A percentile compares a stretch with the other conserved stretches of the same genome.
These are phyloP conservation scores for Podospora appendiculata DNA, from an alignment of 495 filamentous ascomycete species.

Conservation along the genomic window DNA sequence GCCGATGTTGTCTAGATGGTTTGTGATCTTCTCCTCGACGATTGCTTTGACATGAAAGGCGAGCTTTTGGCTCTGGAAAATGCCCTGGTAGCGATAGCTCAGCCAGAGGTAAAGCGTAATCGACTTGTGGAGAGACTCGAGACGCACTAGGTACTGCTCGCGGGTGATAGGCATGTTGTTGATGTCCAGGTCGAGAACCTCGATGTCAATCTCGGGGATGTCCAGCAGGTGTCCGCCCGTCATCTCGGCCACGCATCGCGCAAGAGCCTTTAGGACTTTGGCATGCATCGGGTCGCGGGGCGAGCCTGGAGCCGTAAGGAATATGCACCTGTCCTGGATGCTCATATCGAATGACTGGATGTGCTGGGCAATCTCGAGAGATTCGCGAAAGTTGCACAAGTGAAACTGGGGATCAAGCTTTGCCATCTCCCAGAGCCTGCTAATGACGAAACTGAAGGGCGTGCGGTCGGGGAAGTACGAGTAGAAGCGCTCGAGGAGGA, in stretches of 20 bases:
- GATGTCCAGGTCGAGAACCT: slow-evolving; percentile 49
- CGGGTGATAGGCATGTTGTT: slow-evolving; percentile 28
- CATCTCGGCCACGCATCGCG: slow-evolving; percentile 57
- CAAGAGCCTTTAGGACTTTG: slow-evolving; percentile 49
- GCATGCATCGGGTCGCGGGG: slow-evolving; percentile 27
- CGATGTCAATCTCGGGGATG: slow-evolving; percentile 55
- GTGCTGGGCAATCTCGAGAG: slow-evolving; percentile 57
- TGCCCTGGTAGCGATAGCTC: slow-evolving; percentile 60
- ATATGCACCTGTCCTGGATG: slow-evolving; percentile 62
- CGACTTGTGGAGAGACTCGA: slow-evolving; percentile 74
- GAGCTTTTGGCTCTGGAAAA: slow-evolving; percentile 70
- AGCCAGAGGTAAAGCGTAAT: slow-evolving; percentile 87
- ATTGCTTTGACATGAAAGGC: slow-evolving; percentile 73
- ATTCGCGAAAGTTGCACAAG: slow-evolving; percentile 53
- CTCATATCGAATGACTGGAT: slow-evolving; percentile 61
- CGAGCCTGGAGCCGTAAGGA: slow-evolving; percentile 60
- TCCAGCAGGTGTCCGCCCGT: slow-evolving; percentile 57
- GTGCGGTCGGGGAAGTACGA: slow-evolving; percentile 69
- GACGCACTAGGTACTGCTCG: slow-evolving; percentile 47
- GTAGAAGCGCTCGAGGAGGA: slow-evolving; percentile 61
- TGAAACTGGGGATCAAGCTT: slow-evolving; percentile 59
- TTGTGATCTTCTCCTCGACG: slow-evolving; percentile 71
- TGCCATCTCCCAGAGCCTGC: slow-evolving; percentile 59
- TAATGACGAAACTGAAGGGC: slow-evolving; percentile 70
- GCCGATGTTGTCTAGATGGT: slow-evolving; percentile 42